Conservation (phyloP, 257 asterid species). For the Euphrasia confusa region DNA sequence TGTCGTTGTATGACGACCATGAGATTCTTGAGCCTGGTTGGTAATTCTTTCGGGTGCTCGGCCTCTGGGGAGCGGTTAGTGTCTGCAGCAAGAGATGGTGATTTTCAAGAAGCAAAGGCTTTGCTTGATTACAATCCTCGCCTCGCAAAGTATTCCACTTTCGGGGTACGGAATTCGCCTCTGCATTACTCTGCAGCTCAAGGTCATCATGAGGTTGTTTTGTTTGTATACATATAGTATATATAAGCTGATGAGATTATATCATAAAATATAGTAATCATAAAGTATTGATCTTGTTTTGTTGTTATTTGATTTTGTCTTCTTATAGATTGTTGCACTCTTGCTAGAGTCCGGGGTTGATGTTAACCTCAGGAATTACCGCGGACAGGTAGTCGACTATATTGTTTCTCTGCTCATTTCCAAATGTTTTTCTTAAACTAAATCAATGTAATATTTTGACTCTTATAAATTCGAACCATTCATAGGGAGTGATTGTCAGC, state of each 20-base stretch:
- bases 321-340: slow-evolving; percentile 59
- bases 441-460: neutral
- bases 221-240: no score
- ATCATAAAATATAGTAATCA: no score
- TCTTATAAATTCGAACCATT: neutral
- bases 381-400: slow-evolving; percentile 63
- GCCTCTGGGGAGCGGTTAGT: slow-evolving; percentile 90
- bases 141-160: slow-evolving; percentile 69
- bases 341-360: slow-evolving; percentile 79
- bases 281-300: slow-evolving; percentile 12
- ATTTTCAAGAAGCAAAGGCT: slow-evolving; percentile 88
- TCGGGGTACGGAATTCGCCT: slow-evolving; percentile 87
- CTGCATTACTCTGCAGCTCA: slow-evolving; percentile 85
- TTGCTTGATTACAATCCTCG: slow-evolving; percentile 86
- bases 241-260: no score
- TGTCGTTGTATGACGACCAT: slow-evolving; percentile 26
- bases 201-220: slow-evolving; percentile 84
- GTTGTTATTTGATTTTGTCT: neutral
- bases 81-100: slow-evolving; percentile 97
- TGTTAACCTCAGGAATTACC: slow-evolving; percentile 71
- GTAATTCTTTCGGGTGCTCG: slow-evolving; percentile 88
- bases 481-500: neutral
- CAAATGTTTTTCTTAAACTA: neutral
- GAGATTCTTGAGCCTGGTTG: slow-evolving; percentile 75
- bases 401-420: neutral